A percentile compares a stretch with the other conserved stretches of the same genome.
Evolutionary conservation across 2,329 filamentous ascomycete species (phyloP).

Genomic region (Fusarium nisikadoi): DNA sequence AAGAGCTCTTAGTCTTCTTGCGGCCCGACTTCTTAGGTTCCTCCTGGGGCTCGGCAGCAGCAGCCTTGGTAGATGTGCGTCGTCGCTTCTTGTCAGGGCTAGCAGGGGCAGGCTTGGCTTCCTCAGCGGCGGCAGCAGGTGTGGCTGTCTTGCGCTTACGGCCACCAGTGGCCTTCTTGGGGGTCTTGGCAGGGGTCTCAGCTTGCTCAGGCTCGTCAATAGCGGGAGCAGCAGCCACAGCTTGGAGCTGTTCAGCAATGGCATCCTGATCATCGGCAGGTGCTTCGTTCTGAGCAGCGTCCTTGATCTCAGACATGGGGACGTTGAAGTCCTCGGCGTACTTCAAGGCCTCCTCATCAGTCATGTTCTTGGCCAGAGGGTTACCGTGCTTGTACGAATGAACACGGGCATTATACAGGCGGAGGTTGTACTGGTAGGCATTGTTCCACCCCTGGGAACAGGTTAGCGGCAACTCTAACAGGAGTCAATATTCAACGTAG

Average conservation of each 20-base stretch:
- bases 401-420: constrained; percentile 72
- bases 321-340: constrained; percentile 70
- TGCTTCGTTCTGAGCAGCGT: constrained; percentile 48
- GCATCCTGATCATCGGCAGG: constrained; percentile 62
- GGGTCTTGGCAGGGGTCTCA: constrained; percentile 63
- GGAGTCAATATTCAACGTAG: neutral
- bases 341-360: constrained; percentile 67
- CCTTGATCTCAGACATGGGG: constrained; percentile 62
- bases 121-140: constrained; percentile 54
- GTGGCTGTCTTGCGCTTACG: constrained; percentile 68
- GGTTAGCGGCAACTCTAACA: neutral
- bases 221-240: constrained; percentile 50
- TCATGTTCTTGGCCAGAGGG: constrained; percentile 67
- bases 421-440: constrained; percentile 74
- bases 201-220: constrained; percentile 57
- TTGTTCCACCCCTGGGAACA: constrained; percentile 66
- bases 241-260: constrained; percentile 68
- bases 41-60: constrained; percentile 63
- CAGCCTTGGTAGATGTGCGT: constrained; percentile 65
- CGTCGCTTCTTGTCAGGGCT: constrained; percentile 74
- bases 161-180: constrained; percentile 63
- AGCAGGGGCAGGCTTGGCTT: constrained; percentile 57
- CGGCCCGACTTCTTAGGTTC: constrained; percentile 70
- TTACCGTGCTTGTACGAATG: constrained; percentile 73
- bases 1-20: constrained; percentile 65